phyloP scores from a whole-genome alignment of 257 asterid genomes.

The Coffea eugenioides region DNA sequence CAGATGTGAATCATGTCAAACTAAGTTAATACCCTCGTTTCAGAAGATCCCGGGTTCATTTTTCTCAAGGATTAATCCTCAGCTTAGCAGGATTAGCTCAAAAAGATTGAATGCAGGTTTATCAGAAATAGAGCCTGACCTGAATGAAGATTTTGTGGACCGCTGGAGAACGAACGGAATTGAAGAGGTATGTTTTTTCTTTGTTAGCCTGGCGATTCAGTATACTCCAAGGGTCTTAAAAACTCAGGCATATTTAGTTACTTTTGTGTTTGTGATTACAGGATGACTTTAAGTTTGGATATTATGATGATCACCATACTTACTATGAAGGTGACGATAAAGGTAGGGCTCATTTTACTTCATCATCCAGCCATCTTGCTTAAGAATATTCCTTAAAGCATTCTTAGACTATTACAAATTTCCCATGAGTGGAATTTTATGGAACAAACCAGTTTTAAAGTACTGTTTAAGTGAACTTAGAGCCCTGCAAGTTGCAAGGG shows the following conservation, averaged over 20 bases:
- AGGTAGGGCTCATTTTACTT: conserved; percentile 32
- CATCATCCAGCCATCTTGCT: not conserved
- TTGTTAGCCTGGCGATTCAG: not conserved
- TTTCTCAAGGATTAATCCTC: conserved; percentile 20
- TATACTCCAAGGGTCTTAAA: not conserved
- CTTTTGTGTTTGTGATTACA: conserved; percentile 30
- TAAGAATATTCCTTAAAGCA: not conserved
- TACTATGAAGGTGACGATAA: conserved; percentile 63
- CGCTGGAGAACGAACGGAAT: conserved; percentile 82
- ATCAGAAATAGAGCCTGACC: conserved; percentile 72
- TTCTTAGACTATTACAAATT: too few species aligned
- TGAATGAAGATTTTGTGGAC: conserved; percentile 77
- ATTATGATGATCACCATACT: conserved; percentile 72
- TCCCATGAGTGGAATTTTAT: too few species aligned
- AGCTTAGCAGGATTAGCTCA: conserved; percentile 25
- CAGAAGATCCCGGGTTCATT: conserved; percentile 11
- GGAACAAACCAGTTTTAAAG: too few species aligned
- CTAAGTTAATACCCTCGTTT: conserved; percentile 13
- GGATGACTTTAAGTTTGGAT: conserved; percentile 73
- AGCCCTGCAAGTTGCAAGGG: not conserved
- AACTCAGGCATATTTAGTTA: conserved; percentile 6
- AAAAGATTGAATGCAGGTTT: conserved; percentile 68
- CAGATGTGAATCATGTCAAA: conserved; percentile 26
- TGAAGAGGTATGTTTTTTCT: conserved; percentile 31
- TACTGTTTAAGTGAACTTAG: not conserved